A percentile compares a stretch with the other conserved stretches of the same genome.
Conservation (phyloP, 768 basidiomycete genomes). For the Suillus subalutaceus region DNA sequence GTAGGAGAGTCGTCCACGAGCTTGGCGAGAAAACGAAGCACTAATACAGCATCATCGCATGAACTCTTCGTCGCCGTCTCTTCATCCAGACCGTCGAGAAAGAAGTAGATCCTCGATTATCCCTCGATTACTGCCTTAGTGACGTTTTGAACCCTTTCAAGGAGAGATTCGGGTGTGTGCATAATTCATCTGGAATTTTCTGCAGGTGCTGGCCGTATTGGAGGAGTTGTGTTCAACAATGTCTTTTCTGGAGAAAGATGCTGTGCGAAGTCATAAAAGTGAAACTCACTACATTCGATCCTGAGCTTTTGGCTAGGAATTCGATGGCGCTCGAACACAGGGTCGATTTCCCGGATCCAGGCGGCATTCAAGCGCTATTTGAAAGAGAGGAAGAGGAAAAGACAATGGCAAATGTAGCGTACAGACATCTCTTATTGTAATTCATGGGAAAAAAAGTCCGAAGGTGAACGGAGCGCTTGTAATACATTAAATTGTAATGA, state of each 20-base stretch:
- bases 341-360: slow-evolving; percentile 3
- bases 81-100: slow-evolving; percentile 34
- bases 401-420: no score
- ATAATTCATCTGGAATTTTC: no score
- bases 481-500: no score
- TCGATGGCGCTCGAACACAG: not conserved
- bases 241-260: not conserved
- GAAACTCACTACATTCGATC: not conserved
- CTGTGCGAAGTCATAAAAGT: slow-evolving; percentile 2
- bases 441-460: no score
- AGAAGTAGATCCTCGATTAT: slow-evolving; percentile 21
- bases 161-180: not conserved
- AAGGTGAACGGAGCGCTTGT: no score
- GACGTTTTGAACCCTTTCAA: slow-evolving; percentile 20
- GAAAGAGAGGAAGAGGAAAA: no score
- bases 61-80: slow-evolving; percentile 15
- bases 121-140: slow-evolving; percentile 18
- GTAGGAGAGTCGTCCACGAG: slow-evolving; percentile 17
- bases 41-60: slow-evolving; percentile 20
- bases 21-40: slow-evolving; percentile 19
- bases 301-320: not conserved
- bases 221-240: no score
- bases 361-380: not conserved
- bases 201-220: no score
- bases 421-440: no score